A percentile compares a stretch with the other conserved stretches of the same genome.
These are phyloP conservation scores for Nosema muscidifuracis DNA, from an alignment of 371 early-diverging fungal genomes.

Conservation along the genomic window DNA sequence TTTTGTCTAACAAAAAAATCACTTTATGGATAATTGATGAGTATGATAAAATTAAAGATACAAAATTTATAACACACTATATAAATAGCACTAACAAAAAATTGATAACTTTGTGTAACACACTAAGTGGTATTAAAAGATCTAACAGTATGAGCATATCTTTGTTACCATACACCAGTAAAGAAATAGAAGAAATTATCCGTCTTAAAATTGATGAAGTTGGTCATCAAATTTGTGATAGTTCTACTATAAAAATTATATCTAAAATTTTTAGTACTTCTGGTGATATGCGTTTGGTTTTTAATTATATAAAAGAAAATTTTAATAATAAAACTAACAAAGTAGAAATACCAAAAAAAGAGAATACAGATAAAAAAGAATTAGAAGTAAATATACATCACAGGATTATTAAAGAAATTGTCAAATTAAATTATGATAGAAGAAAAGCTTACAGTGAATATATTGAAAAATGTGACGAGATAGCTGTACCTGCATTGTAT, in stretches of 20 bases:
- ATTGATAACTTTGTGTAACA: conserved; percentile 52
- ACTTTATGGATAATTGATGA: conserved; percentile 55
- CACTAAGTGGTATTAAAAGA: conserved; percentile 5
- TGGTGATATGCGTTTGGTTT: conserved; percentile 47
- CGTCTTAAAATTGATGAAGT: conserved; percentile 33
- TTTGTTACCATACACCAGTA: conserved; percentile 34
- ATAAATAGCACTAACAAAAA: conserved; percentile 32
- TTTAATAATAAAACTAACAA: not conserved
- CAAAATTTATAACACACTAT: conserved; percentile 1
- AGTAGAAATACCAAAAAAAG: not conserved
- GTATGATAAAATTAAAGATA: conserved; percentile 48
- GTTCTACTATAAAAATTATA: conserved; percentile 9
- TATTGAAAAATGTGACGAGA: conserved; percentile 19
- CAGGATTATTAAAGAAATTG: conserved; percentile 14
- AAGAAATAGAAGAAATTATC: conserved; percentile 48
- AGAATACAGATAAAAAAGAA: not conserved
- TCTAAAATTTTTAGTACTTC: conserved; percentile 25
- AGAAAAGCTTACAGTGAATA: conserved; percentile 20
- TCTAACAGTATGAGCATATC: not conserved
- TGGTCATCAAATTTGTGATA: conserved; percentile 1
- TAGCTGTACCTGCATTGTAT: not conserved
- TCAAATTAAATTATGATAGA: not conserved
- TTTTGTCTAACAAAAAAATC: conserved; percentile 2
- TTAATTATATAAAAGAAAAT: conserved; percentile 26
- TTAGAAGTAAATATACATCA: conserved; percentile 26